These are phyloP conservation scores for Aaosphaeria arxii DNA, from an alignment of 2,329 filamentous ascomycete genomes.

Conservation along the genomic window DNA sequence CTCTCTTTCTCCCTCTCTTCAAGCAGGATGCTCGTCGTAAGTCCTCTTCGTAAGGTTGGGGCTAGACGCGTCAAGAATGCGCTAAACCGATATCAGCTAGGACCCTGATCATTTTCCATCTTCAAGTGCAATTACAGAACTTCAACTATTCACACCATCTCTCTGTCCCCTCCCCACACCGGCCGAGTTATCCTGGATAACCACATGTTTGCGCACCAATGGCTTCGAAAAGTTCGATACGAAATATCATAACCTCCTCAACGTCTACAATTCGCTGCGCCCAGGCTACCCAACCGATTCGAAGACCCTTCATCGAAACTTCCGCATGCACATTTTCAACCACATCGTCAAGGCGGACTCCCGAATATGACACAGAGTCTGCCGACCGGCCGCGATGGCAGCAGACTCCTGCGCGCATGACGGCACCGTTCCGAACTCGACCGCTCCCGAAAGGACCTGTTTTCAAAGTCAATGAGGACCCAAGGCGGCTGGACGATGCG, in stretches of 20 bases:
- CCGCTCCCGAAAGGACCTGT: constrained; percentile 53
- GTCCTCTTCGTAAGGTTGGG: neutral
- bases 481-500: constrained; percentile 69
- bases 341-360: constrained; percentile 14
- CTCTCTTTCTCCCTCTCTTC: neutral
- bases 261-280: constrained; percentile 18
- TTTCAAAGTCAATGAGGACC: constrained; percentile 74
- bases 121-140: too few species aligned
- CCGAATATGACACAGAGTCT: constrained; percentile 30
- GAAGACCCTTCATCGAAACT: constrained; percentile 25
- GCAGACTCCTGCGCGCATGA: constrained; percentile 47
- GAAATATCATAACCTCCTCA: constrained; percentile 23
- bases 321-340: constrained; percentile 36
- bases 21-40: neutral
- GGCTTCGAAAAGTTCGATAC: constrained; percentile 48
- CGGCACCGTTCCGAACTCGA: constrained; percentile 53
- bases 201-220: constrained; percentile 25
- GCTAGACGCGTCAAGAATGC: constrained; percentile 3
- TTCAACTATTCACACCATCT: too few species aligned
- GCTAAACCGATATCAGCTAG: neutral
- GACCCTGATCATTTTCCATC: neutral
- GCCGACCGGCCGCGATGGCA: constrained; percentile 47
- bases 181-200: too few species aligned
- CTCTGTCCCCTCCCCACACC: too few species aligned
- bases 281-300: constrained; percentile 12